These are phyloP conservation scores for Dothideomycetes sp. DNA, from an alignment of 2,329 filamentous ascomycete species.

Conservation along the genomic window DNA sequence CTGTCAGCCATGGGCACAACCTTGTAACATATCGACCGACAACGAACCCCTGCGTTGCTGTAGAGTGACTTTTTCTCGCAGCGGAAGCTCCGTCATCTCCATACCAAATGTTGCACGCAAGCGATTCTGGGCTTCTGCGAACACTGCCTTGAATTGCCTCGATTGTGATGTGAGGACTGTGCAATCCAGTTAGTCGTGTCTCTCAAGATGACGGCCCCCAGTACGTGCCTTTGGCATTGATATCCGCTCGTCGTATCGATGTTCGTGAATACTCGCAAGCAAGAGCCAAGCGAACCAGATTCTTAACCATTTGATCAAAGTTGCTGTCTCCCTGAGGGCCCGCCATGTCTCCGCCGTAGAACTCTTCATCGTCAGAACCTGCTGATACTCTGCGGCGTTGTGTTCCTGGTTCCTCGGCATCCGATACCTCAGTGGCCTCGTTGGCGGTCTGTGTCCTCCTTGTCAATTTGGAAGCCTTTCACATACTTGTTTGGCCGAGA, in stretches of 20 bases:
- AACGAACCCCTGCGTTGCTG: constrained; percentile 63
- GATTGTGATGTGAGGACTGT: constrained; percentile 58
- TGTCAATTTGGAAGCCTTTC: background rate
- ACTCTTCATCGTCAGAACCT: constrained; percentile 13
- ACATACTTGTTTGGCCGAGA: background rate
- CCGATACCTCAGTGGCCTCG: constrained; percentile 19
- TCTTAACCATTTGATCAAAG: constrained; percentile 45
- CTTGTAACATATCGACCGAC: background rate
- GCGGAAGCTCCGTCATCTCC: constrained; percentile 76
- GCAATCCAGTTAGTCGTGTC: background rate
- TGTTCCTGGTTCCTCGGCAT: constrained; percentile 21
- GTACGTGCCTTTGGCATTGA: constrained; percentile 41
- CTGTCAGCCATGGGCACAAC: constrained; percentile 5
- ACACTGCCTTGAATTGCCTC: constrained; percentile 66
- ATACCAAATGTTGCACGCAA: constrained; percentile 76
- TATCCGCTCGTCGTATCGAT: constrained; percentile 49
- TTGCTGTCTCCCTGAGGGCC: constrained; percentile 22
- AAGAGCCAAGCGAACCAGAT: constrained; percentile 52
- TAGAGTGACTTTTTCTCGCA: constrained; percentile 70
- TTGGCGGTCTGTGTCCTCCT: constrained; percentile 4
- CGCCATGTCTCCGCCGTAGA: constrained; percentile 17
- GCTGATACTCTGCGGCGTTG: constrained; percentile 21
- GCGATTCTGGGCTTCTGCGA: constrained; percentile 64
- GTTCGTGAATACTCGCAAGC: constrained; percentile 51
- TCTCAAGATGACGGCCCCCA: background rate